Percentiles rank a stretch among this genome's conserved stretches.
phyloP scores from a whole-genome alignment of 192 early-diverging fungal species.

The Helicostylum pulchrum region DNA sequence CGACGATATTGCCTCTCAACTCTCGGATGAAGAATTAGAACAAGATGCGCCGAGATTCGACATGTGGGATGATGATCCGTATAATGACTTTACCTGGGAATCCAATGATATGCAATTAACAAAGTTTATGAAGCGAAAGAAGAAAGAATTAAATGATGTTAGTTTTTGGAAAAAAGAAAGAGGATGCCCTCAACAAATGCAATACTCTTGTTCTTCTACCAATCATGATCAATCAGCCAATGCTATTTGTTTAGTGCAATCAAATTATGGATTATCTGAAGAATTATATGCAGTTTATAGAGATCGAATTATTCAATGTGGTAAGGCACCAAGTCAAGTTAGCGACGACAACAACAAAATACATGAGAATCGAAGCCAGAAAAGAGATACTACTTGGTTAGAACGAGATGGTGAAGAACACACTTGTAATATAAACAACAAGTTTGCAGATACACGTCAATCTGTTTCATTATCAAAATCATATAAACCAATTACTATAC shows the following conservation, averaged over 20 bases:
- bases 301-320: constrained; percentile 30
- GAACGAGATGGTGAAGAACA: not conserved
- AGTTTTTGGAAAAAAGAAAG: constrained; percentile 33
- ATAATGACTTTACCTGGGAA: constrained; percentile 38
- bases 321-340: not conserved
- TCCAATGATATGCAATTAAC: constrained; percentile 38
- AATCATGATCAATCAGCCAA: constrained; percentile 31
- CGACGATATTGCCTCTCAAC: constrained; percentile 11
- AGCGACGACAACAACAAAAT: not conserved
- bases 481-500: not conserved
- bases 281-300: constrained; percentile 22
- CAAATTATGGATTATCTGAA: constrained; percentile 15
- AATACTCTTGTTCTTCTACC: constrained; percentile 20
- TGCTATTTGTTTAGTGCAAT: constrained; percentile 19
- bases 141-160: not conserved
- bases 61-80: constrained; percentile 38
- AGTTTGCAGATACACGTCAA: constrained; percentile 14
- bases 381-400: constrained; percentile 12
- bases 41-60: constrained; percentile 16
- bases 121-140: constrained; percentile 20
- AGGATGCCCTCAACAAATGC: constrained; percentile 28
- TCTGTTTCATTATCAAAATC: constrained; percentile 14
- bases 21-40: constrained; percentile 20
- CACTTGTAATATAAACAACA: not conserved
- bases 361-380: not conserved